Base-by-base conservation (phyloP, 345 rosid genomes). In the Euphorbia peplus region DNA sequence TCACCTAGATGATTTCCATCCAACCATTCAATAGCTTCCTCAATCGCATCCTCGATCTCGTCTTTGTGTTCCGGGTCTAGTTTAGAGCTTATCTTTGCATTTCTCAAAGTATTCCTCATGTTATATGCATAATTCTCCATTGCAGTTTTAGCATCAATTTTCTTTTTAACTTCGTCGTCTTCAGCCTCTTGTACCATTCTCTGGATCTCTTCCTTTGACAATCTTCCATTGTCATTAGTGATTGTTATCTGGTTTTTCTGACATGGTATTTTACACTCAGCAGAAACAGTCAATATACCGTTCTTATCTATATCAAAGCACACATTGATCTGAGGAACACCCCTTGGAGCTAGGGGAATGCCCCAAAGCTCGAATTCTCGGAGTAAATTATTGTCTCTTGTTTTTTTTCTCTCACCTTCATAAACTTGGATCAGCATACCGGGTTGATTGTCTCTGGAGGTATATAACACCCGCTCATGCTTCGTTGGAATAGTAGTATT, bases 181-280 rank as follows among this genome's bases (percentile, higher is more conserved):
- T 42, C 47, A 42, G 47, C 47, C 47, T 42, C 47, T 13, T 2
- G 10, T 42, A 2, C 15, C 47, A 42, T 42, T 42, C 11, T 42
- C 47, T 42, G 10, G 11, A 7, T 42, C 13, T 42, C 47, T 42
- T 42, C 11, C 47, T 8, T 42, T 8, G 47, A 42, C 47, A 42
- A 26, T 67, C 72, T 73, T 3, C 77, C 72, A 50, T 61, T 61
- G 19, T 73, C 68, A 13, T 67, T 67, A 4, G 77, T 73, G 57
- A 73, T 67, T 7, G 77, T 67, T 15, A 73, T 67, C 68, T 60
- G 29, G 68, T 67, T 73, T 66, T 73, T 73, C 46, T 67, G 61
- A 18, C 77, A 72, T 8, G 76, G 50, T 11, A 55, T 50, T 32
- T 67, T 39, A 44, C 68, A 68, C 64, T 73, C 72, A 5, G 72